Percentiles rank a stretch among this genome's conserved stretches.
Evolutionary conservation across 352 stramenopile species (phyloP).

Genomic region (Phytophthora pseudosyringae): DNA sequence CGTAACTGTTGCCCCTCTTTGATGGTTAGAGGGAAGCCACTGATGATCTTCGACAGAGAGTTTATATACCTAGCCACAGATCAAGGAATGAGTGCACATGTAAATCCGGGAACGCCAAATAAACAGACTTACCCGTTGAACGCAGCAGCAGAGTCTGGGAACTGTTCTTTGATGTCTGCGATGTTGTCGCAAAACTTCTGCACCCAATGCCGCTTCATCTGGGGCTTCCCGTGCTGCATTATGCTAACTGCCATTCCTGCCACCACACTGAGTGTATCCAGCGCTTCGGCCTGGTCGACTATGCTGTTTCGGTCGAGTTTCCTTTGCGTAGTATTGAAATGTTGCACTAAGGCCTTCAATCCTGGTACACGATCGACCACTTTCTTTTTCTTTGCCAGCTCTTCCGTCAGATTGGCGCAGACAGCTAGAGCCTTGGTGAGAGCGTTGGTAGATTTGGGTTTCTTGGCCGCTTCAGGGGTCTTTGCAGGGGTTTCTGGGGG

Average conservation of each 20-base stretch:
- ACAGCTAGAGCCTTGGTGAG: slow-evolving; percentile 1
- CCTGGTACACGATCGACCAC: slow-evolving; percentile 4
- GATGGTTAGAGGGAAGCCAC: slow-evolving; percentile 10
- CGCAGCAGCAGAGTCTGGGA: slow-evolving; percentile 8
- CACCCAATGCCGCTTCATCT: slow-evolving; percentile 15
- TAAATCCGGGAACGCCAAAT: not conserved
- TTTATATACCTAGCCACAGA: slow-evolving; percentile 1
- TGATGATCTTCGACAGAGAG: slow-evolving; percentile 13
- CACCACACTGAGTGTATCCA: slow-evolving; percentile 4
- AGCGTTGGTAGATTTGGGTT: slow-evolving; percentile 1
- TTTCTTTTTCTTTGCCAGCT: slow-evolving; percentile 17
- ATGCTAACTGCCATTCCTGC: slow-evolving; percentile 9
- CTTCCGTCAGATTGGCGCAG: slow-evolving; percentile 4
- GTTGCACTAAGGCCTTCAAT: slow-evolving; percentile 9
- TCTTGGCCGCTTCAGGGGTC: not conserved
- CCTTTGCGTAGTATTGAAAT: slow-evolving; percentile 16
- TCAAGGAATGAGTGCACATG: not conserved
- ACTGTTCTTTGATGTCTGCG: slow-evolving; percentile 6
- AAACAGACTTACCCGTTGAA: slow-evolving; percentile 14
- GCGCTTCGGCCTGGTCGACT: slow-evolving; percentile 5
- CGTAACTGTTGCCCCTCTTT: slow-evolving; percentile 9
- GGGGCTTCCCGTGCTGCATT: slow-evolving; percentile 13
- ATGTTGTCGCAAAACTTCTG: slow-evolving; percentile 18
- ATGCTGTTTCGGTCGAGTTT: slow-evolving; percentile 5
- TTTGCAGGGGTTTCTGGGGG: not conserved